Percentiles rank a stretch among this genome's conserved stretches.
phyloP scores from a whole-genome alignment of 2,329 filamentous ascomycete species.

The Aureobasidium sp. region DNA sequence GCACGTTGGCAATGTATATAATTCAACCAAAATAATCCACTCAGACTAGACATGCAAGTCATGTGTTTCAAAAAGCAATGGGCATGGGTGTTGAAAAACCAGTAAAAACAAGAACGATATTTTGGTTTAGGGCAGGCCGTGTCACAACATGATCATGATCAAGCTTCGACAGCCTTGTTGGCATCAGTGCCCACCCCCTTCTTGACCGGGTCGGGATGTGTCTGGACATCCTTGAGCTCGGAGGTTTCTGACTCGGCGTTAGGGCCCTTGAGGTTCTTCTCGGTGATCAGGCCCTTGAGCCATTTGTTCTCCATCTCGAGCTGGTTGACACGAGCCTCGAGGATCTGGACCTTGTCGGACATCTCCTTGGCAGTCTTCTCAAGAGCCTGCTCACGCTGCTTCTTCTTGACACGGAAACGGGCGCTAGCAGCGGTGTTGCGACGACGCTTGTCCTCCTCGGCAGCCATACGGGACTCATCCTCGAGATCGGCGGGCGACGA shows the following conservation, averaged over 20 bases:
- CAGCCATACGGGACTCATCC: constrained; percentile 40
- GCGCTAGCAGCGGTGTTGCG: constrained; percentile 48
- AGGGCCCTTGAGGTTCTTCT: constrained; percentile 35
- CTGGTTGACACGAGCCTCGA: constrained; percentile 42
- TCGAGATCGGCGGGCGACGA: constrained; percentile 34
- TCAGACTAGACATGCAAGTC: neutral
- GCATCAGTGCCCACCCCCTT: constrained; percentile 15
- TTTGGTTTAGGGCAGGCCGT: constrained; percentile 2
- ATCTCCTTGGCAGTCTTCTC: constrained; percentile 47
- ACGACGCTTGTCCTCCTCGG: constrained; percentile 48
- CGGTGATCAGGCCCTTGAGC: constrained; percentile 46
- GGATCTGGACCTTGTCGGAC: constrained; percentile 39
- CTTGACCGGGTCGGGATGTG: constrained; percentile 5
- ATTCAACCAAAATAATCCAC: constrained; percentile 4
- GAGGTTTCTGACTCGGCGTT: neutral
- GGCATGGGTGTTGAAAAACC: neutral
- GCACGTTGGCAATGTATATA: constrained; percentile 7
- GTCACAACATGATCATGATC: neutral
- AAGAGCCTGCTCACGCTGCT: constrained; percentile 47
- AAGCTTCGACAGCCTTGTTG: constrained; percentile 9
- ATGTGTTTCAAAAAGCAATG: neutral
- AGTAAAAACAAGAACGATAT: neutral
- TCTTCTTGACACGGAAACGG: constrained; percentile 50
- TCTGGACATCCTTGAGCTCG: neutral
- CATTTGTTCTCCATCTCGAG: constrained; percentile 49